These are phyloP conservation scores for Trichoderma guizhouense DNA, from an alignment of 2,329 filamentous ascomycete species.

Conservation along the genomic window DNA sequence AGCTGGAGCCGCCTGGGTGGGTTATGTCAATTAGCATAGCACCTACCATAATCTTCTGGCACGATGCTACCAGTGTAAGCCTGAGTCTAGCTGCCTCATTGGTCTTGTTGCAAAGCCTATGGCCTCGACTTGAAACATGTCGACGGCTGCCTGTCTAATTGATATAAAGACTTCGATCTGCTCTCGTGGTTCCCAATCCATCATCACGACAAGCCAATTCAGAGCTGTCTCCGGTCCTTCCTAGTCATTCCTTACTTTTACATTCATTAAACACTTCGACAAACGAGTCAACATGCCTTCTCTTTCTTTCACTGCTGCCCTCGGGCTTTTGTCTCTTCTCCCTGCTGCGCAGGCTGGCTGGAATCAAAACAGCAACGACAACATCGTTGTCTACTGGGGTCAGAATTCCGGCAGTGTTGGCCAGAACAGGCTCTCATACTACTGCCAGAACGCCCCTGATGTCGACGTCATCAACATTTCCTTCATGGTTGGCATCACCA, in stretches of 20 bases:
- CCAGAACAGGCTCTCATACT: slow-evolving; percentile 55
- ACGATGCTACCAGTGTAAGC: slow-evolving; percentile 4
- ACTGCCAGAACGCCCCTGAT: slow-evolving; percentile 45
- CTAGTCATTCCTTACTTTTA: background rate
- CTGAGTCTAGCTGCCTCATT: background rate
- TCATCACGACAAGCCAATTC: background rate
- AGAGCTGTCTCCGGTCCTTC: background rate
- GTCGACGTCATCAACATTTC: slow-evolving; percentile 39
- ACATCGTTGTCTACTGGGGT: slow-evolving; percentile 67
- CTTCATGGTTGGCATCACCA: slow-evolving; percentile 58
- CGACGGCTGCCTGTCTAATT: background rate
- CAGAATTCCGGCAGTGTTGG: slow-evolving; percentile 58
- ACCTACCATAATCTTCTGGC: background rate
- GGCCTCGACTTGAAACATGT: background rate
- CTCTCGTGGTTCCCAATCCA: background rate
- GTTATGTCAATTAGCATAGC: background rate
- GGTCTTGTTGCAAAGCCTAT: background rate
- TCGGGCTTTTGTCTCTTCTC: slow-evolving; percentile 25
- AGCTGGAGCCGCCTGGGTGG: background rate
- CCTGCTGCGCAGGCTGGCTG: slow-evolving; percentile 41
- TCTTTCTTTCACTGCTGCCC: slow-evolving; percentile 17
- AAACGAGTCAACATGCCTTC: slow-evolving; percentile 11
- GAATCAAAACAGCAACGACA: slow-evolving; percentile 43
- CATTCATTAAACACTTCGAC: background rate
- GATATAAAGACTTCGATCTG: slow-evolving; percentile 4